Evolutionary conservation across 805 yeast genomes (phyloP), one percentile per base, ranked within the genome.

Genomic region (Lipomyces starkeyi): DNA sequence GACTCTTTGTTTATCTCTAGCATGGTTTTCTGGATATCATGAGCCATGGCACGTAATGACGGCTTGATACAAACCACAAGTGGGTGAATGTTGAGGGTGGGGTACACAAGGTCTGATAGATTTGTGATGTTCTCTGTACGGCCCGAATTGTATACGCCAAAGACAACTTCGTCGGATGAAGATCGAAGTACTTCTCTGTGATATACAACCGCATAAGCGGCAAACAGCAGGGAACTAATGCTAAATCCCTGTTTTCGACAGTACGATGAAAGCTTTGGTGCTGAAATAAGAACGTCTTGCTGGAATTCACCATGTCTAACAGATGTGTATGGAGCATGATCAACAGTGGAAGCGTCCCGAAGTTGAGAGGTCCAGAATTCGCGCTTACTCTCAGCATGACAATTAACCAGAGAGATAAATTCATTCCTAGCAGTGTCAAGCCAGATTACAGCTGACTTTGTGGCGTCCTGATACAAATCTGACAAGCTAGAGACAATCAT

Each of bases 141-240:
- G 8, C 75, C 75, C 20, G 75, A 73, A 34, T 66, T 61, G 61
- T 73, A 73, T 8, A 73, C 40, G 2, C 75, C 75, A 61, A 69
- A 59, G 14, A 64, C 64, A 11, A 64, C 62, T 13, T 22, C 13
- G 2, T 64, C 55, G 14, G 56, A 13, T 11, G 17, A 14, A 17
- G 32, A 25, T 35, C n/a, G 20, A 32, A 20, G 11, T 5, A 29
- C 13, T 32, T 34, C 47, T 4, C n/a, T 34, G 8, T 55, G 47
- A 29, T 60, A 64, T 3, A 60, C 63, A 25, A 11, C 17, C 6
- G 70, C 63, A 32, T 58, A 67, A 17, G 67, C 72, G 4, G 73
- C 65, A 34, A 72, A 58, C 7, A 69, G 49, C 22, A 72, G 7
- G 7, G 68, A 37, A 35, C 54, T 25, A 37, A 34, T 20, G n/a